Evolutionary conservation across 805 yeast genomes (phyloP).

Genomic region (Ogataea nitratoaversa): DNA sequence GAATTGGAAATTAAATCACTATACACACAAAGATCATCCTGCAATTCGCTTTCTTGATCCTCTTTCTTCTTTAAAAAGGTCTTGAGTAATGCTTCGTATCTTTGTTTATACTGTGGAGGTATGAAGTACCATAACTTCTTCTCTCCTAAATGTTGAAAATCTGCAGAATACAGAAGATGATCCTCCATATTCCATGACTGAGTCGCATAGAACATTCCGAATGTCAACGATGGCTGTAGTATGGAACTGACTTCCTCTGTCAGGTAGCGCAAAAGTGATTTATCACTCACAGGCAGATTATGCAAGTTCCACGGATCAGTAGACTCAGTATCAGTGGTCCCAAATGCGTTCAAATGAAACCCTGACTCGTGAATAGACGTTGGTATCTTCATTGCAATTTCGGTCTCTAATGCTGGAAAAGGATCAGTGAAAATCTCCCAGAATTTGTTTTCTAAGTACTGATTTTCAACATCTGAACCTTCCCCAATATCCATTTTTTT

Average conservation of each 20-base stretch:
- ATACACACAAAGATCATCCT: constrained; percentile 5
- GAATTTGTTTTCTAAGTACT: constrained; percentile 37
- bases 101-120: constrained; percentile 49
- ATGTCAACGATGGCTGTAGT: constrained; percentile 39
- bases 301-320: constrained; percentile 54
- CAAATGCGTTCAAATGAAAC: constrained; percentile 21
- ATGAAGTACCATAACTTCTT: constrained; percentile 57
- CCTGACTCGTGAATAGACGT: constrained; percentile 39
- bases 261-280: constrained; percentile 44
- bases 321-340: constrained; percentile 6
- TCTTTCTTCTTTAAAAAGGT: constrained; percentile 5
- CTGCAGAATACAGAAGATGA: constrained; percentile 49
- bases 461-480: constrained; percentile 16
- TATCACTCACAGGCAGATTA: constrained; percentile 46
- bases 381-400: constrained; percentile 31
- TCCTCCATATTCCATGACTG: constrained; percentile 61
- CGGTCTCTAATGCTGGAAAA: constrained; percentile 30
- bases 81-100: constrained; percentile 43
- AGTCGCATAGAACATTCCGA: constrained; percentile 51
- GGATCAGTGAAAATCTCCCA: constrained; percentile 36
- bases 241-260: constrained; percentile 42
- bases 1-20: constrained; percentile 7
- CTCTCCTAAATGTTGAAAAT: constrained; percentile 55
- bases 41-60: constrained; percentile 4
- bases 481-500: constrained; percentile 16